Conservation (phyloP, 2,329 filamentous ascomycete genomes). For the Geosmithia putterillii region DNA sequence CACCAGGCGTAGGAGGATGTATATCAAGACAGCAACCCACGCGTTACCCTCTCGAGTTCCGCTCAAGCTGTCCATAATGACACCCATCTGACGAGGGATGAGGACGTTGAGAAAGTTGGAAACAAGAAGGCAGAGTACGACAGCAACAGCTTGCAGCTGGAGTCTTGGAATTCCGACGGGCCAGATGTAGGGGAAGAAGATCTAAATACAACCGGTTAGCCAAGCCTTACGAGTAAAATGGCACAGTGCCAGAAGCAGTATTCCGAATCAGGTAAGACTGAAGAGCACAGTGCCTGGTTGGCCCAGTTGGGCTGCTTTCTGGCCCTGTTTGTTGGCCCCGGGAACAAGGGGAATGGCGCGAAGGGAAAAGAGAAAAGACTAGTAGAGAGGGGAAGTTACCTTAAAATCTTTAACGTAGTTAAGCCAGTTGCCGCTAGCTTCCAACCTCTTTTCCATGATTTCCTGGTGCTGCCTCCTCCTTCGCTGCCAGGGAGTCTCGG, state of each 20-base stretch:
- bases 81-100: conserved; percentile 69
- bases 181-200: conserved; percentile 72
- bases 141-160: conserved; percentile 54
- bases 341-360: neutral
- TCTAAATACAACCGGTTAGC: conserved; percentile 20
- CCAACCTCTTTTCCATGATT: conserved; percentile 51
- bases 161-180: conserved; percentile 54
- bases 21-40: conserved; percentile 40
- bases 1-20: conserved; percentile 36
- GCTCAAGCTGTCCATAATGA: conserved; percentile 60
- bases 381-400: conserved; percentile 21
- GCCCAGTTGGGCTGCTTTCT: no score
- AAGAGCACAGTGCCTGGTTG: no score
- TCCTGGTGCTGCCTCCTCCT: conserved; percentile 22
- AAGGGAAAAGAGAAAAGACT: neutral
- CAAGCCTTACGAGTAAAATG: no score
- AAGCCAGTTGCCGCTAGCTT: conserved; percentile 65
- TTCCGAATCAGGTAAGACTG: no score
- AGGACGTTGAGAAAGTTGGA: conserved; percentile 65
- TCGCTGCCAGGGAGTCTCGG: conserved; percentile 43
- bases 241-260: no score
- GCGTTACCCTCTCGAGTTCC: conserved; percentile 32
- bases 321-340: no score
- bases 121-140: conserved; percentile 55
- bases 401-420: conserved; percentile 64